A percentile compares a stretch with the other conserved stretches of the same genome.
Conservation (phyloP, 495 filamentous ascomycete species). For the Penicillium argentinense region DNA sequence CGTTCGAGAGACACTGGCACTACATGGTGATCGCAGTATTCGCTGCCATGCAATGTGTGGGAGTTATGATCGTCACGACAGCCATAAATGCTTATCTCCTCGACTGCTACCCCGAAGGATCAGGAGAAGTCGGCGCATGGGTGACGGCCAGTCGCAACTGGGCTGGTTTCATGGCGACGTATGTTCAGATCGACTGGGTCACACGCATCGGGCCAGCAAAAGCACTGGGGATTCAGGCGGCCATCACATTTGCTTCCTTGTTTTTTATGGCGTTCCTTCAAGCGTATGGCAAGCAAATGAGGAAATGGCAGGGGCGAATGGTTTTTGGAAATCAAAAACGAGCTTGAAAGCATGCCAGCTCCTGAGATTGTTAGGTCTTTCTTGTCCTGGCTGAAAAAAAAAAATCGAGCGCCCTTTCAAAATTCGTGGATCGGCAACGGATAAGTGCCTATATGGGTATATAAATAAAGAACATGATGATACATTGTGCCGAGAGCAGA, state of each 20-base stretch:
- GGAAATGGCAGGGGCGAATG: constrained; percentile 13
- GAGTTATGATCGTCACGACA: constrained; percentile 12
- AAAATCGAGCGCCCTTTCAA: no score
- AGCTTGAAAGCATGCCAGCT: no score
- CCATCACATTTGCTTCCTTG: constrained; percentile 10
- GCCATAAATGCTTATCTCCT: constrained; percentile 11
- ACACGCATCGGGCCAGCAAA: constrained; percentile 6
- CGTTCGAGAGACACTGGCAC: constrained; percentile 8
- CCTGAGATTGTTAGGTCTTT: no score
- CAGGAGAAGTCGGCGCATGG: constrained; percentile 13
- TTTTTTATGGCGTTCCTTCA: constrained; percentile 12
- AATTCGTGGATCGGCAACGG: no score
- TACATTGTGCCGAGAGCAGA: no score
- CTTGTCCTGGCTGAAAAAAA: no score
- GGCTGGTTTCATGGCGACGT: constrained; percentile 11
- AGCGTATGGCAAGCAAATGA: constrained; percentile 14
- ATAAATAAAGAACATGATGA: no score
- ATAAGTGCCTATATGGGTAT: not conserved
- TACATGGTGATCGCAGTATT: constrained; percentile 13
- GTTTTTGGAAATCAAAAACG: constrained; percentile 4
- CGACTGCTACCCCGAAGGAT: constrained; percentile 11
- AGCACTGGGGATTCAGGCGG: constrained; percentile 13
- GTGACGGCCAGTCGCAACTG: constrained; percentile 11
- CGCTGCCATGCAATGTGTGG: constrained; percentile 3
- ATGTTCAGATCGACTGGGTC: constrained; percentile 11